A percentile compares a stretch with the other conserved stretches of the same genome.
phyloP scores from a whole-genome alignment of 2,329 filamentous ascomycete species.

The Colletotrichum cuscutae region DNA sequence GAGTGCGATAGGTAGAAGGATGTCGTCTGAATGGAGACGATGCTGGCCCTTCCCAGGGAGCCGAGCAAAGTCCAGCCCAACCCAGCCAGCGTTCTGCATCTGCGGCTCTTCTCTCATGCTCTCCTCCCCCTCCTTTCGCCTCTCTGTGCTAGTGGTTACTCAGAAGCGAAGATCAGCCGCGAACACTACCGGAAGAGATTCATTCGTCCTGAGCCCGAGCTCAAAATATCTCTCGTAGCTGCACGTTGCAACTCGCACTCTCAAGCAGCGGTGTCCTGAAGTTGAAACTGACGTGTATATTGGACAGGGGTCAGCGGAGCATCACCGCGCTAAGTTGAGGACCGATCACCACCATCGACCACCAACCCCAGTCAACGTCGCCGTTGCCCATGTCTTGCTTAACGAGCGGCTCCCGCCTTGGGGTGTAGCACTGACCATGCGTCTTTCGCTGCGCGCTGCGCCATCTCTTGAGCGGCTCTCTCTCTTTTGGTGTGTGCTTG shows the following conservation, averaged over 20 bases:
- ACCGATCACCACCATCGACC: not conserved
- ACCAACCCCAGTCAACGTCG: conserved; percentile 9
- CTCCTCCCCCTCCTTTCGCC: not conserved
- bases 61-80: not conserved
- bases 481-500: conserved; percentile 10
- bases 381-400: conserved; percentile 31
- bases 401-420: conserved; percentile 33
- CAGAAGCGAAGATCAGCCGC: conserved; percentile 24
- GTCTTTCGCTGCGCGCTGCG: conserved; percentile 16
- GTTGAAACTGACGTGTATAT: conserved; percentile 35
- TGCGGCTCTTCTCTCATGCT: conserved; percentile 28
- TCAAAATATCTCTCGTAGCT: conserved; percentile 28
- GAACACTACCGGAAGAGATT: conserved; percentile 10
- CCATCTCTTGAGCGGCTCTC: conserved; percentile 15
- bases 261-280: conserved; percentile 33
- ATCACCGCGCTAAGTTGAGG: conserved; percentile 22
- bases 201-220: conserved; percentile 1
- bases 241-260: conserved; percentile 17
- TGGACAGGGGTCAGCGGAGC: conserved; percentile 19
- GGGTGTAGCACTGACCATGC: conserved; percentile 16
- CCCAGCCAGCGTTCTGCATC: not conserved
- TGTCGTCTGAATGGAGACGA: not conserved
- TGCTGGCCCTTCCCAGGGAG: not conserved
- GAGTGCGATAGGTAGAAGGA: conserved; percentile 8
- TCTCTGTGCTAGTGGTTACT: not conserved